These are phyloP conservation scores for Cercophora samala DNA, from an alignment of 495 filamentous ascomycete species.

Conservation along the genomic window DNA sequence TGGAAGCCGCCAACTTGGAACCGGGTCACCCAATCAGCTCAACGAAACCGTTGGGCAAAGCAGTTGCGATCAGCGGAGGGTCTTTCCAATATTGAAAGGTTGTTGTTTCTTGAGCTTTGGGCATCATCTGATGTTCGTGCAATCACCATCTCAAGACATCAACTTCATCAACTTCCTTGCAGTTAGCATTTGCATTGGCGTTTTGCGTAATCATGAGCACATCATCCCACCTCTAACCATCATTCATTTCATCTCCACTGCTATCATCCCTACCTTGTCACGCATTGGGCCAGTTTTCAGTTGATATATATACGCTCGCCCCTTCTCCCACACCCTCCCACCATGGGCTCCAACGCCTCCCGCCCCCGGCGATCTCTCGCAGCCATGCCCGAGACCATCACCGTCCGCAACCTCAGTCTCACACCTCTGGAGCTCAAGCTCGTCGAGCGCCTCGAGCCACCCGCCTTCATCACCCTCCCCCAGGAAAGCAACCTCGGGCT, in stretches of 20 bases:
- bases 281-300: background rate
- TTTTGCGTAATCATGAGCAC: background rate
- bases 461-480: background rate
- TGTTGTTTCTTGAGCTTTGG: background rate
- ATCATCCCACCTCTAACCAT: background rate
- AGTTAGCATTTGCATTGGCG: background rate
- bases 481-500: slow-evolving; percentile 34
- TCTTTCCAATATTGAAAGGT: background rate
- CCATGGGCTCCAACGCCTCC: slow-evolving; percentile 21
- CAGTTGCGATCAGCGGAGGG: background rate
- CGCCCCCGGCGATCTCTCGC: slow-evolving; percentile 4
- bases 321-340: background rate
- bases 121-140: background rate
- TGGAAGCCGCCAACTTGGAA: background rate
- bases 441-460: slow-evolving; percentile 64
- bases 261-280: background rate
- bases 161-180: background rate
- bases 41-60: slow-evolving; percentile 1
- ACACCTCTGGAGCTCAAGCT: slow-evolving; percentile 67
- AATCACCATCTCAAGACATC: no score
- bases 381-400: slow-evolving; percentile 49
- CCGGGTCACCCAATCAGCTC: background rate
- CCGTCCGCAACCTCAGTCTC: slow-evolving; percentile 83
- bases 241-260: background rate
- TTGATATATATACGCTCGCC: background rate